Conservation (phyloP, 2,329 filamentous ascomycete species). For the Plenodomus tracheiphilus region DNA sequence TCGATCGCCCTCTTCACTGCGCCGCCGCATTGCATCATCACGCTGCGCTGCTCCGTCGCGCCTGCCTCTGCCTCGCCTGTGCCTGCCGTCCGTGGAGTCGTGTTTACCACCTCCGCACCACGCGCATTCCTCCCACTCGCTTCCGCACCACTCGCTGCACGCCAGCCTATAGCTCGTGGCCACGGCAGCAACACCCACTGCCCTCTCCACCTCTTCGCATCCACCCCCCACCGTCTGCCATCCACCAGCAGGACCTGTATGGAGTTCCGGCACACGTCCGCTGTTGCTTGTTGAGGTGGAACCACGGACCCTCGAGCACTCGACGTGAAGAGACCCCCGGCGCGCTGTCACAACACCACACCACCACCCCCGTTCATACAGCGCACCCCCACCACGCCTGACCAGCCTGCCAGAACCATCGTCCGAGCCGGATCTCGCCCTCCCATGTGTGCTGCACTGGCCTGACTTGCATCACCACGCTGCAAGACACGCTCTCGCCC, state of each 20-base stretch:
- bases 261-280: constrained; percentile 29
- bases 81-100: constrained; percentile 17
- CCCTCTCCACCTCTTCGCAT: constrained; percentile 16
- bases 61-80: constrained; percentile 16
- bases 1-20: constrained; percentile 10
- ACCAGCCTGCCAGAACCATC: constrained; percentile 15
- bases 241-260: constrained; percentile 37
- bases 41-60: constrained; percentile 3
- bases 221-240: constrained; percentile 8
- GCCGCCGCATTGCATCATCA: not conserved
- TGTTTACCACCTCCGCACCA: constrained; percentile 13
- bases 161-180: constrained; percentile 29
- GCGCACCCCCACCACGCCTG: constrained; percentile 11
- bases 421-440: constrained; percentile 23
- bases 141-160: constrained; percentile 3
- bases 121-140: constrained; percentile 18
- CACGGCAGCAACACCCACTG: constrained; percentile 22
- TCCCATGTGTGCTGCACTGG: constrained; percentile 24
- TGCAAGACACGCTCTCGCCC: constrained; percentile 10
- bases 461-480: constrained; percentile 14
- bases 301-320: constrained; percentile 17
- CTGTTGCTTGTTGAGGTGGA: constrained; percentile 41
- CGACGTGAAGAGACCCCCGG: constrained; percentile 17
- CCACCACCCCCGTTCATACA: constrained; percentile 36
- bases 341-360: constrained; percentile 24